Base-by-base conservation (phyloP, 2,329 filamentous ascomycete genomes). In the Cytospora paraplurivora region DNA sequence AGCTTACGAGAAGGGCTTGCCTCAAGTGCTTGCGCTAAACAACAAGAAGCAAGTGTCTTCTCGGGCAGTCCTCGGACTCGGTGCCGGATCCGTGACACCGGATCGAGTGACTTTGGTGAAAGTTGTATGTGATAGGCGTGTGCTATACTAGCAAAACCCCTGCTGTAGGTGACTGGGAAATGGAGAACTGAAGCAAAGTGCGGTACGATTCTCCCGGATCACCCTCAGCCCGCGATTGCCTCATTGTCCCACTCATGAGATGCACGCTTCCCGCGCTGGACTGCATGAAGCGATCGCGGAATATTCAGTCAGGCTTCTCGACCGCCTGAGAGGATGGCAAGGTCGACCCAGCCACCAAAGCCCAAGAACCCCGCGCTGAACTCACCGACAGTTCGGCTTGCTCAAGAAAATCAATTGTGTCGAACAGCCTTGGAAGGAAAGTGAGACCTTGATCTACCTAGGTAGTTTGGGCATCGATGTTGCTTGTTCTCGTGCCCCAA, bases 381-480 rank as follows among this genome's bases (percentile, higher is more conserved):
- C 64, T 64, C 64, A 66, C 64, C 64, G 64, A 66, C 64, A 66
- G 17, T 66, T 63, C 35, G 51, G 58, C 37, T 61, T 50, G 35
- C 54, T 53, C 56, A 34, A 63, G 59, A 63, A 63, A 56, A 60
- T 52, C 53, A 64, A 56, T 58, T 56, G 44, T 56, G 64, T 61
- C 41, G 55, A 37, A 52, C 58, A 53, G 27, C 27, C 27, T 27
- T 27, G 27, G 27, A 27, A 27, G n/a, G 50, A 53, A 33, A 50
- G 41, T 66, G 61, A 66, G 62, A 66, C 64, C 58, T 64, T 66
- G 64, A 55, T 57, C 53, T 57, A 59, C 37, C 49, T 37, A 37
- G 8, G 35, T 37, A 47, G 44, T 12, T 58, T 62, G 57, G 54
- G 56, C 61, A 59, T 61, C 54, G 54, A 27, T 27, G 27, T 38